These are phyloP conservation scores for Solanum etuberosum DNA, from an alignment of 257 asterid species.

Conservation along the genomic window DNA sequence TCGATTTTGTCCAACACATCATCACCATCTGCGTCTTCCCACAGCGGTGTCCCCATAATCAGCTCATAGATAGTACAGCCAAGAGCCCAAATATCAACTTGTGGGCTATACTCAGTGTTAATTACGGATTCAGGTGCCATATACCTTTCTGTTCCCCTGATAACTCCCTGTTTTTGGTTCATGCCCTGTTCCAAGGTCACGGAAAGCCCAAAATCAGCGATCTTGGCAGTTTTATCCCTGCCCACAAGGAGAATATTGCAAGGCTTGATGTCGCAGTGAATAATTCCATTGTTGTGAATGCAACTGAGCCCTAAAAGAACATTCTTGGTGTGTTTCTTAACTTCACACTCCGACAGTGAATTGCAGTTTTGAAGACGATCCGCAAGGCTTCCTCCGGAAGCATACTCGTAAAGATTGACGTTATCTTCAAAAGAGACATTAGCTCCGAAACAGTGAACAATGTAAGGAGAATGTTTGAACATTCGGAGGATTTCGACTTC, in stretches of 20 bases:
- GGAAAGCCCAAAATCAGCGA: background rate
- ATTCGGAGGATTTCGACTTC: no score
- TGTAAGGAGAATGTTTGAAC: no score
- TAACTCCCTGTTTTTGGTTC: background rate
- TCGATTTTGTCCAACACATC: background rate
- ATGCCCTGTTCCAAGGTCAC: background rate
- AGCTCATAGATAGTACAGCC: constrained; percentile 5
- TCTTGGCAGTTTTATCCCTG: background rate
- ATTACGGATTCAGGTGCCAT: constrained; percentile 2
- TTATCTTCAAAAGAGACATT: no score
- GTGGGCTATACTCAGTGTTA: background rate
- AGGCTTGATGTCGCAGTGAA: background rate
- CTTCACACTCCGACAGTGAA: no score
- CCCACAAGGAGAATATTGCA: background rate
- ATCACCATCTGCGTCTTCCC: background rate
- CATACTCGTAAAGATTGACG: no score
- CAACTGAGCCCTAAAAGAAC: no score
- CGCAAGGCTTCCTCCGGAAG: no score
- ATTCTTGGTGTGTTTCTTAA: no score
- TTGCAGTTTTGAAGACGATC: no score
- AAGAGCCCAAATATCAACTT: constrained; percentile 6
- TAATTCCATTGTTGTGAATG: no score
- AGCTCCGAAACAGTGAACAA: no score
- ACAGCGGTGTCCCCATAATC: background rate
- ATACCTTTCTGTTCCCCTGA: background rate